Conservation (phyloP, 2,329 filamentous ascomycete genomes). For the Colletotrichum neosansevieriae region DNA sequence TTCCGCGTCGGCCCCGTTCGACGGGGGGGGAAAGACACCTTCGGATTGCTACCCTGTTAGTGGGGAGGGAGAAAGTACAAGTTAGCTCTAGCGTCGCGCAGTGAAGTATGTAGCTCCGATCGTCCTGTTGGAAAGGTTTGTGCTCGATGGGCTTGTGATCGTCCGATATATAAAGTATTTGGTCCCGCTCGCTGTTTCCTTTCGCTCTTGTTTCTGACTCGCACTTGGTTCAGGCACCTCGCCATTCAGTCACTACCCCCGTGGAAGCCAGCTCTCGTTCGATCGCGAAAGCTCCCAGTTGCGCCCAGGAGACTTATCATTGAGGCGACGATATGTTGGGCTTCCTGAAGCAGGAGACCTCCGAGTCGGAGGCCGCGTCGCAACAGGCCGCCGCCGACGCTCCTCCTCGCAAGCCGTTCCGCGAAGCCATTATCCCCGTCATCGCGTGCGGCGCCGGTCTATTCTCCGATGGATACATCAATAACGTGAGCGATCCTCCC, state of each 20-base stretch:
- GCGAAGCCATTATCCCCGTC: constrained; percentile 66
- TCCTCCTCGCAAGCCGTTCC: constrained; percentile 28
- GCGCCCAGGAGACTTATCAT: too few relatives aligned
- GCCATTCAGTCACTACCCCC: neutral
- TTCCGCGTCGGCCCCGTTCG: constrained; percentile 6
- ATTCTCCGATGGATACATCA: constrained; percentile 93
- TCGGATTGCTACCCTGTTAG: constrained; percentile 10
- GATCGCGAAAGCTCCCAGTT: neutral
- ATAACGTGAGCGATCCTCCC: constrained; percentile 69
- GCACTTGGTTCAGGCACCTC: neutral
- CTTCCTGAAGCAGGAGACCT: constrained; percentile 16
- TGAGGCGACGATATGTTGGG: constrained; percentile 20
- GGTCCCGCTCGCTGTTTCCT: neutral
- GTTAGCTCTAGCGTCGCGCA: constrained; percentile 7
- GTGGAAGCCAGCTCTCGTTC: neutral
- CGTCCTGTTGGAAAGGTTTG: neutral
- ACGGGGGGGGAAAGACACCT: neutral
- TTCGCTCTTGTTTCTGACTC: neutral
- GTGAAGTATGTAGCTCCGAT: constrained; percentile 1
- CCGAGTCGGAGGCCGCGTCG: constrained; percentile 17
- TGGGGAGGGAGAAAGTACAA: neutral
- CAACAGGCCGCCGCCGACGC: constrained; percentile 2
- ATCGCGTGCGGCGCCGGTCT: constrained; percentile 91
- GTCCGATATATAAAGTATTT: constrained; percentile 32
- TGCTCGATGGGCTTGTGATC: constrained; percentile 20